Base-by-base conservation (phyloP, 1,284 basidiomycete genomes). In the Erythrobasidium hasegawianum region DNA sequence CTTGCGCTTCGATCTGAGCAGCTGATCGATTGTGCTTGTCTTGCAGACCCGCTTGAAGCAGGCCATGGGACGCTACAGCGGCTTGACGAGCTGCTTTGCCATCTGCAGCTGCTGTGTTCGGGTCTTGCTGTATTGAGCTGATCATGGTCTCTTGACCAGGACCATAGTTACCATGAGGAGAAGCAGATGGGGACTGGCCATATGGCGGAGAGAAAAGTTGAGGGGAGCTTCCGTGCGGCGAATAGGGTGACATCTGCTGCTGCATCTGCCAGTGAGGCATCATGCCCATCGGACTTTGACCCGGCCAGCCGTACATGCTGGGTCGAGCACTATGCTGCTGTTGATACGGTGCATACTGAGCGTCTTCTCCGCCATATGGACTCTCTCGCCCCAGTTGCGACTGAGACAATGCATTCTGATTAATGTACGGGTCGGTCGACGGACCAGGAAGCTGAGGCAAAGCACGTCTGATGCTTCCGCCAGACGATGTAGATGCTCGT, bases 21-120 rank as follows among this genome's bases (percentile, higher is more conserved):
- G 96, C 95, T 24, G 91, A 95, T 50, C 93, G 85, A 75, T 96
- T 93, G 74, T 93, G 86, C 77, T 92, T 94, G 77, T 97, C 94
- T 75, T 95, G 90, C 71, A 97, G 83, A 38, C 94, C 95, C 50
- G 92, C 91, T 68, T 92, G 93, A 43, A 99, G 84, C 13, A 99
- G 80, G 9, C 95, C 95, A 71, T 96, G 92, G 2, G 94, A 91
- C 0, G 89, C 67, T n/a, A 70, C 64, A 40, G 62, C 67, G 3
- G 70, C 70, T 38, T 57, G 20, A 11, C 62, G 55, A 20, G 33
- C 33, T 40, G 55, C 68, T 59, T 18, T 64, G 47, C 47, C 67
- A 69, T 39, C 68, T 39, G 56, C 56, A 39, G 65, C 68, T 33
- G 67, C 69, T 11, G 62, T 59, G 24, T 69, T 65, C 10, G 62